phyloP scores from a whole-genome alignment of 495 filamentous ascomycete genomes.

The Aspergillus bertholletiae region DNA sequence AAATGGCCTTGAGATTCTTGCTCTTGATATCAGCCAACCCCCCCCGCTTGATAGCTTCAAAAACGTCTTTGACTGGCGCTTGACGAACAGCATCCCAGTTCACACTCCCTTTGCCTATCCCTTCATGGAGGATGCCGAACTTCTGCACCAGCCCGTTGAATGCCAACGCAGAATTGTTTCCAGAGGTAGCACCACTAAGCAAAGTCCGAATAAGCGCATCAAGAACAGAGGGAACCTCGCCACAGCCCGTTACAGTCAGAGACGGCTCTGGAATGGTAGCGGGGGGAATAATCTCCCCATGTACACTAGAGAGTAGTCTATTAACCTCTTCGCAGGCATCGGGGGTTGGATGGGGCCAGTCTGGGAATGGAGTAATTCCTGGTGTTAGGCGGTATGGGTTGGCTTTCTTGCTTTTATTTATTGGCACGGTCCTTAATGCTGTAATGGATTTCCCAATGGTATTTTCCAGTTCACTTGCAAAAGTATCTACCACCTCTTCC shows the following conservation, averaged over 20 bases:
- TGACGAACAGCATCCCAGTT: slow-evolving; percentile 81
- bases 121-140: slow-evolving; percentile 63
- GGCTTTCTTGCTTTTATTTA: slow-evolving; percentile 17
- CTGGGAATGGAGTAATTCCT: slow-evolving; percentile 62
- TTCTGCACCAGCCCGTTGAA: slow-evolving; percentile 65
- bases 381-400: slow-evolving; percentile 40
- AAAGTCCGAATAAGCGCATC: slow-evolving; percentile 83
- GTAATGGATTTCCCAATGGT: slow-evolving; percentile 20
- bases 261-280: slow-evolving; percentile 69
- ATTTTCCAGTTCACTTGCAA: slow-evolving; percentile 14
- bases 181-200: slow-evolving; percentile 72
- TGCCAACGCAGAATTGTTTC: slow-evolving; percentile 61
- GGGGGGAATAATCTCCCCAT: slow-evolving; percentile 65
- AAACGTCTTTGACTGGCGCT: slow-evolving; percentile 59
- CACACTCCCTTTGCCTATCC: slow-evolving; percentile 71
- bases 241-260: slow-evolving; percentile 80
- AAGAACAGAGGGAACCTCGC: slow-evolving; percentile 87
- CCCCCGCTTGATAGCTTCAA: slow-evolving; percentile 68
- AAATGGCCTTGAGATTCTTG: slow-evolving; percentile 73
- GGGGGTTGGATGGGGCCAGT: slow-evolving; percentile 62
- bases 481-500: slow-evolving; percentile 1
- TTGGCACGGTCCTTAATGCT: background rate
- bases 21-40: slow-evolving; percentile 68
- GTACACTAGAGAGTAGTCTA: slow-evolving; percentile 58
- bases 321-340: slow-evolving; percentile 75